These are phyloP conservation scores for Cercospora brassicicola DNA, from an alignment of 2,329 filamentous ascomycete species.

Conservation along the genomic window DNA sequence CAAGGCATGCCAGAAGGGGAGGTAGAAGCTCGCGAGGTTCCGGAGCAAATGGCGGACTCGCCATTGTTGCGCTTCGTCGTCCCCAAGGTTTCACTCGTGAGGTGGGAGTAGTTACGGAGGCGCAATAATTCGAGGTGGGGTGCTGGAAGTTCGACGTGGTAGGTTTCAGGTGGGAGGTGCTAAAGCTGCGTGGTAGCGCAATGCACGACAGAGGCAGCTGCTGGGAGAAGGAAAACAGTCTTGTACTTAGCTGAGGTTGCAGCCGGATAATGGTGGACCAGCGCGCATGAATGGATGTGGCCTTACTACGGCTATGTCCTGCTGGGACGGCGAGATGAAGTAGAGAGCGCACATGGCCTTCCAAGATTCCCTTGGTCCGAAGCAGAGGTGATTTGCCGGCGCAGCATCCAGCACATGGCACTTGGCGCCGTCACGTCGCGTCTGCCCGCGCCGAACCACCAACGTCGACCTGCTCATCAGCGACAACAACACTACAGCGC, in stretches of 20 bases:
- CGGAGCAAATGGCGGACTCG: constrained; percentile 52
- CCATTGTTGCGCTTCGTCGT: constrained; percentile 46
- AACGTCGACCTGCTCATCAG: not conserved
- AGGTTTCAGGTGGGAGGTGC: not conserved
- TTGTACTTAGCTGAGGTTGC: not conserved
- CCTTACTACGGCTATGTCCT: not conserved
- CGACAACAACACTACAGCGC: not conserved
- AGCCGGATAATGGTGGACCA: not conserved
- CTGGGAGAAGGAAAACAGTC: not conserved
- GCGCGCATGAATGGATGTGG: constrained; percentile 1
- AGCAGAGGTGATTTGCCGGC: not conserved
- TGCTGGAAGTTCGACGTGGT: not conserved
- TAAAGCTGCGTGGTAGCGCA: not conserved
- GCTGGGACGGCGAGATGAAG: not conserved
- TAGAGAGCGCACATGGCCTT: not conserved
- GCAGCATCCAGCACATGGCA: not conserved
- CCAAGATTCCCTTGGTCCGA: not conserved
- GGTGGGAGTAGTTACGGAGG: not conserved
- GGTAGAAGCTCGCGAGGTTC: constrained; percentile 59
- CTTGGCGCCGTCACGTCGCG: not conserved
- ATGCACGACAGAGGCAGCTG: not conserved
- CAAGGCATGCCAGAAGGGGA: constrained; percentile 63
- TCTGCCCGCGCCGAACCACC: not conserved
- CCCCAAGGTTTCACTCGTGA: not conserved
- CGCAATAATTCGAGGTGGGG: not conserved